Evolutionary conservation across 2,329 filamentous ascomycete genomes (phyloP).

Genomic region (Verticillium nubilum): DNA sequence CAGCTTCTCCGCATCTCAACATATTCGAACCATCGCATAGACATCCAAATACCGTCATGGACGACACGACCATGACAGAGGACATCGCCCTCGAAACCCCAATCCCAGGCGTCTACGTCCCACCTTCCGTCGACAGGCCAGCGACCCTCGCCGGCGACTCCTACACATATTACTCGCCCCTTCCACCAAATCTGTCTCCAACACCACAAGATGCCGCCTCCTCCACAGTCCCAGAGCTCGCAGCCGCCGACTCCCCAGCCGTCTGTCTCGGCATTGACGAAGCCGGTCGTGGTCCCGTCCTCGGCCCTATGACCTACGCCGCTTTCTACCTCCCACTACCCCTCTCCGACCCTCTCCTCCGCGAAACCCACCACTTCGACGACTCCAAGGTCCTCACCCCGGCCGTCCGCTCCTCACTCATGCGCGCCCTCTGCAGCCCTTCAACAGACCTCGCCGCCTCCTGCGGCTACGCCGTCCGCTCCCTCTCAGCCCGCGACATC

Average conservation of each 20-base stretch:
- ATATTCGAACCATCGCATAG: neutral
- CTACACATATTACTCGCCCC: conserved; percentile 66
- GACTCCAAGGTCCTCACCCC: conserved; percentile 91
- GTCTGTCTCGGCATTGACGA: conserved; percentile 88
- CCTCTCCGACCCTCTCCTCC: conserved; percentile 67
- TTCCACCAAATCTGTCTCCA: conserved; percentile 56
- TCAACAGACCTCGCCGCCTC: conserved; percentile 38
- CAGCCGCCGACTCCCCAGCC: conserved; percentile 22
- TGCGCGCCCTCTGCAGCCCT: conserved; percentile 64
- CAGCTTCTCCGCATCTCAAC: neutral
- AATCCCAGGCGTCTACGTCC: conserved; percentile 45
- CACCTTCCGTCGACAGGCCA: conserved; percentile 59
- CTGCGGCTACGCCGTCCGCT: conserved; percentile 79
- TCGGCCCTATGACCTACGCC: conserved; percentile 73
- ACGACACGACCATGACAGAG: conserved; percentile 32
- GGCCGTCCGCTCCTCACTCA: conserved; percentile 66
- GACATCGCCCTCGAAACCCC: conserved; percentile 26
- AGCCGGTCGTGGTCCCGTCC: conserved; percentile 87
- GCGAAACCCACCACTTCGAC: conserved; percentile 78
- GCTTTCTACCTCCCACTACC: conserved; percentile 71
- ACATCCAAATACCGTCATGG: conserved; percentile 22
- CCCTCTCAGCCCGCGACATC: conserved; percentile 81
- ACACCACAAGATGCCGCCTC: conserved; percentile 18
- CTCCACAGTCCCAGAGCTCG: neutral
- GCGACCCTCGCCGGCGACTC: conserved; percentile 59